Conservation (phyloP, 2,329 filamentous ascomycete species). For the Triangularia setosa region DNA sequence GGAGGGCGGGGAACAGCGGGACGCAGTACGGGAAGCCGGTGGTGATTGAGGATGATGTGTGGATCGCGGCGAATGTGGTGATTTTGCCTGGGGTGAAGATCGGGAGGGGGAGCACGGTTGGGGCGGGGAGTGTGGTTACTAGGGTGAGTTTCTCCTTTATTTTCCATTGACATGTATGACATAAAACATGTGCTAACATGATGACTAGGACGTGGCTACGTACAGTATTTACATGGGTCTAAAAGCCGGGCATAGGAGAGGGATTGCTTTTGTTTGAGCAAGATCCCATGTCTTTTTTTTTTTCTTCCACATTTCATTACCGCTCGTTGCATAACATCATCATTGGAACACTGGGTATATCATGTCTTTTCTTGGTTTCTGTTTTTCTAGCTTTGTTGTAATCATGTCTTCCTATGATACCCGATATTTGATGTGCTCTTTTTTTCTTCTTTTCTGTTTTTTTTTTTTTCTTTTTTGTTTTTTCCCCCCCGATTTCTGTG, state of each 20-base stretch:
- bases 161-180: not conserved
- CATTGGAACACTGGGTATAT: not conserved
- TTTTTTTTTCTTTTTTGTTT: too few species aligned
- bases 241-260: conserved; percentile 26
- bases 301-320: not conserved
- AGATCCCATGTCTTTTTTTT: not conserved
- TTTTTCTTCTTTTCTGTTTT: not conserved
- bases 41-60: conserved; percentile 79
- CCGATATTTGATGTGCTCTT: not conserved
- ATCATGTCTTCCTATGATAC: not conserved
- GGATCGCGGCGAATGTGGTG: conserved; percentile 72
- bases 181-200: not conserved
- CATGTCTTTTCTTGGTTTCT: conserved; percentile 4
- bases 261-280: conserved; percentile 19
- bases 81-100: conserved; percentile 78
- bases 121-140: conserved; percentile 80
- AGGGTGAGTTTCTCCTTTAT: conserved; percentile 46
- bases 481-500: too few species aligned
- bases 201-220: conserved; percentile 24
- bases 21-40: conserved; percentile 68
- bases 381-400: not conserved
- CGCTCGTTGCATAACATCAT: not conserved
- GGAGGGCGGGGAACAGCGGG: conserved; percentile 69
- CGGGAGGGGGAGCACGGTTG: conserved; percentile 73
- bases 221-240: conserved; percentile 27